phyloP scores from a whole-genome alignment of 306 rosid genomes.

The Dalbergia cochinchinensis region DNA sequence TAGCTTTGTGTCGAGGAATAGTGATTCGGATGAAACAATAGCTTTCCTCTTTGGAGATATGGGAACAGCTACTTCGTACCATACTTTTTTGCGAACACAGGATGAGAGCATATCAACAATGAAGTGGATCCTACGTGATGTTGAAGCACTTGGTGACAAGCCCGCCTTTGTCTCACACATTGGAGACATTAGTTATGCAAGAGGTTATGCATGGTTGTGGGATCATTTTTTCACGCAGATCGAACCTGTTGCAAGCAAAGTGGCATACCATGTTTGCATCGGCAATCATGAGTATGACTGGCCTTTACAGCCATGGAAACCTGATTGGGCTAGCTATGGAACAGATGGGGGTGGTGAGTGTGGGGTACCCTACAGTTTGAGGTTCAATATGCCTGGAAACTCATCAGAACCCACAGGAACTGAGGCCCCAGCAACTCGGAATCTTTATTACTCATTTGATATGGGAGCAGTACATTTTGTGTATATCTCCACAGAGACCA shows the following conservation, averaged over 20 bases:
- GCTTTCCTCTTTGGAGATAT: constrained; percentile 95
- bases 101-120: constrained; percentile 85
- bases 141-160: constrained; percentile 83
- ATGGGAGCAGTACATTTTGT: constrained; percentile 84
- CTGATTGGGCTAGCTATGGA: constrained; percentile 82
- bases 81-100: constrained; percentile 78
- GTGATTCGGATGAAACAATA: constrained; percentile 75
- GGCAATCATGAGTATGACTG: constrained; percentile 93
- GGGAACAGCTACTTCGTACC: constrained; percentile 83
- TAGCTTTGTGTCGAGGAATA: constrained; percentile 72
- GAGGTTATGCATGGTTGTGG: constrained; percentile 95
- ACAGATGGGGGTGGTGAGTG: constrained; percentile 98
- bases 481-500: constrained; percentile 87
- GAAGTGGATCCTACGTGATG: constrained; percentile 90
- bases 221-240: constrained; percentile 81
- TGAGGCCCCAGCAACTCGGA: constrained; percentile 67
- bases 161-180: constrained; percentile 90
- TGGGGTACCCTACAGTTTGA: constrained; percentile 88
- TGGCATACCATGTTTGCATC: constrained; percentile 91
- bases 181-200: constrained; percentile 93
- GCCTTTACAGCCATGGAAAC: constrained; percentile 91
- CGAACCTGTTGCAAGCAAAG: constrained; percentile 76
- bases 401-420: constrained; percentile 84
- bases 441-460: constrained; percentile 89
- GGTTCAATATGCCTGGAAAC: constrained; percentile 94